Evolutionary conservation across 164 flowering plant genomes (phyloP), one percentile per base, ranked within the genome.

Genomic region (Aristolochia californica): DNA sequence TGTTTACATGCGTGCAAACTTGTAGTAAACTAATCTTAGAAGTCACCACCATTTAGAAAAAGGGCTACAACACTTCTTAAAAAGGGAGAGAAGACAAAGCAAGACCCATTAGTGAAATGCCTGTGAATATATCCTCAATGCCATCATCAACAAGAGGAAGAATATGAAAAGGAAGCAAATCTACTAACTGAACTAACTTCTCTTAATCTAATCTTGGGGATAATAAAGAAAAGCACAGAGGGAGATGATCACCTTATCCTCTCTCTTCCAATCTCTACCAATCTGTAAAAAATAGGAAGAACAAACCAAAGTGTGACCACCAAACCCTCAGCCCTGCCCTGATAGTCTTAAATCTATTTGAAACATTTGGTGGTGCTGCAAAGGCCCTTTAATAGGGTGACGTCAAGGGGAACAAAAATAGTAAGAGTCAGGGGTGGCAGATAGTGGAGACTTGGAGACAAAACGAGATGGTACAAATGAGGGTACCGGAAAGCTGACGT

Each of bases 171-270:
- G 13, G 17, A 44, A 1, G 17, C 5, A 15, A 22, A 57, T 16
- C 28, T 21, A 22, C 45, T 25, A 58, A 58, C 60, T 58, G 40
- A 45, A 45, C 60, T 9, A 58, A 58, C 52, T 45, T 12, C 60
- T 45, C 25, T 40, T 58, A 43, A 44, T 56, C 48, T 56, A 17
- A 24, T 13, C 54, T 13, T 50, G 26, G 12, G 13, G 22, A 50
- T 10, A 50, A 13, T 4, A 1, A 27, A 55, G 16, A 56, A 1
- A 47, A 56, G 38, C 43, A 17, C 20, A 50, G 49, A 55, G 55
- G 18, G 15, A 9, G 70, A 69, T 66, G 75, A 71, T 48, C 74
- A 63, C 54, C 78, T 73, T 75, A 75, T 75, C 81, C 77, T 62
- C 27, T 56, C 57, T 58, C 43, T 54, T 55, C 75, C 82, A 66